phyloP scores from a whole-genome alignment of 2,329 filamentous ascomycete genomes.

The Fusarium redolens region DNA sequence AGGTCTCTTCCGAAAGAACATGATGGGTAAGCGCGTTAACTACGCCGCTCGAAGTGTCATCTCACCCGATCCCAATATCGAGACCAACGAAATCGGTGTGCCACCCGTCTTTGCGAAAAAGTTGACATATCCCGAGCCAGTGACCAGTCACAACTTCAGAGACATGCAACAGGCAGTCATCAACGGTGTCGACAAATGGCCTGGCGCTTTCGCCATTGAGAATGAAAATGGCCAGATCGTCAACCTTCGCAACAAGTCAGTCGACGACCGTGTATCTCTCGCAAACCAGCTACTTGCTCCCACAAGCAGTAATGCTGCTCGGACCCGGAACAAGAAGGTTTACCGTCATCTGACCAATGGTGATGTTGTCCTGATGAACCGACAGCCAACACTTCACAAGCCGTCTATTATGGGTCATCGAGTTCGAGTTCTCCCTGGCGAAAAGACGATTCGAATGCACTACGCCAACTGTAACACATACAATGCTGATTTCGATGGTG shows the following conservation, averaged over 20 bases:
- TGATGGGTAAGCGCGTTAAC: slow-evolving; percentile 99
- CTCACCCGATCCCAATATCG: slow-evolving; percentile 97
- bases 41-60: slow-evolving; percentile 98
- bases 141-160: slow-evolving; percentile 96
- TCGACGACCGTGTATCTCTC: slow-evolving; percentile 87
- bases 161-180: slow-evolving; percentile 96
- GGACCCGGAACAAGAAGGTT: slow-evolving; percentile 92
- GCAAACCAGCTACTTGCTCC: slow-evolving; percentile 94
- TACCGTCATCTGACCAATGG: slow-evolving; percentile 96
- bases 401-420: slow-evolving; percentile 99
- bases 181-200: slow-evolving; percentile 94
- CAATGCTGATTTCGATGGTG: slow-evolving; percentile 98
- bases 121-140: slow-evolving; percentile 95
- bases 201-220: slow-evolving; percentile 92
- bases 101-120: slow-evolving; percentile 98
- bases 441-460: slow-evolving; percentile 99
- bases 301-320: slow-evolving; percentile 78
- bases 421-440: slow-evolving; percentile 89
- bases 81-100: slow-evolving; percentile 98
- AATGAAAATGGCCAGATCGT: slow-evolving; percentile 95
- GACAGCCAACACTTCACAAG: slow-evolving; percentile 97
- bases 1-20: slow-evolving; percentile 97
- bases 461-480: slow-evolving; percentile 99
- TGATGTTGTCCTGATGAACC: slow-evolving; percentile 98
- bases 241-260: slow-evolving; percentile 85